Evolutionary conservation across 139 green algal species (phyloP).

Genomic region (Volvox reticuliferus): DNA sequence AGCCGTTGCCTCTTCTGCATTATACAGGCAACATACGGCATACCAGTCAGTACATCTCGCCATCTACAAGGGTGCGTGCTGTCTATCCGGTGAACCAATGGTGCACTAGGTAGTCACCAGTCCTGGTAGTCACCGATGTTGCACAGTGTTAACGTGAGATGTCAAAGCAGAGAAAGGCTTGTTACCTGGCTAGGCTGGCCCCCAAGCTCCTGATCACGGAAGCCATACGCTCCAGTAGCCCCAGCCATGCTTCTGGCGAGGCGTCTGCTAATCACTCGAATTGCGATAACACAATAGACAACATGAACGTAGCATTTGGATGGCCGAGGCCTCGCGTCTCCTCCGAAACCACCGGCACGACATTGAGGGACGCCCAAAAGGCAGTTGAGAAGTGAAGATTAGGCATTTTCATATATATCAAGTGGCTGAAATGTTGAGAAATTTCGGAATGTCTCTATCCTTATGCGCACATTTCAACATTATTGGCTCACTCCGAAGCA

Average conservation of each 20-base stretch:
- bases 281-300: not conserved
- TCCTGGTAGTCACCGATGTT: no score
- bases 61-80: not conserved
- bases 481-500: not conserved
- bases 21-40: not conserved
- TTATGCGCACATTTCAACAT: not conserved
- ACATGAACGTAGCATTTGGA: not conserved
- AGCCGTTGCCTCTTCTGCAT: no score
- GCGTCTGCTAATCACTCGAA: not conserved
- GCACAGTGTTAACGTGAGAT: not conserved
- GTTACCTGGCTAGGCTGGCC: not conserved
- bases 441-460: not conserved
- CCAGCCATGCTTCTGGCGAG: not conserved
- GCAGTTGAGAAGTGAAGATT: not conserved
- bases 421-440: no score
- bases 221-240: not conserved
- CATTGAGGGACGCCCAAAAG: not conserved
- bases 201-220: not conserved
- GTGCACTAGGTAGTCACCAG: not conserved
- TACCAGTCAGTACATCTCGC: not conserved
- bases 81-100: not conserved
- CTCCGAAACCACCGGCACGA: not conserved
- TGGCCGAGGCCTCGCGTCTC: not conserved
- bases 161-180: not conserved
- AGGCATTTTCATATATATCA: not conserved